phyloP scores from a whole-genome alignment of 1,139 yeast genomes.

The Scheffersomyces insectosa region DNA sequence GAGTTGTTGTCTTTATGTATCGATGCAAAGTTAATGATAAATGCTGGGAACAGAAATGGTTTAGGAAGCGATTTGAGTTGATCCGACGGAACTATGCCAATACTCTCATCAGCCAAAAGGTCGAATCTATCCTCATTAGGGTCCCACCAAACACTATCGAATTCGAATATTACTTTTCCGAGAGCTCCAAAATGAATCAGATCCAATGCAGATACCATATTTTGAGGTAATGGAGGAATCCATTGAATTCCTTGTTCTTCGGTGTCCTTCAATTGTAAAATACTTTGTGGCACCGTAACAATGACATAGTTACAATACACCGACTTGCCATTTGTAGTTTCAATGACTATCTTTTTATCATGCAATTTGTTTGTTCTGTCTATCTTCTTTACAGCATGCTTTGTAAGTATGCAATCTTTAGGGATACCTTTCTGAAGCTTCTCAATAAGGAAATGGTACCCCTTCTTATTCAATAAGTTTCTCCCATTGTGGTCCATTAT shows the following conservation, averaged over 20 bases:
- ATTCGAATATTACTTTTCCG: slow-evolving; percentile 79
- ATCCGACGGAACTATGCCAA: not conserved
- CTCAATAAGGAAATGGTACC: slow-evolving; percentile 54
- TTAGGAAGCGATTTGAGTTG: slow-evolving; percentile 16
- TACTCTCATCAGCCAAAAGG: slow-evolving; percentile 36
- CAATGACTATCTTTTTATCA: slow-evolving; percentile 13
- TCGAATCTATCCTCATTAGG: slow-evolving; percentile 50
- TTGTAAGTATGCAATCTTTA: slow-evolving; percentile 35
- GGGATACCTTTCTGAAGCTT: slow-evolving; percentile 46
- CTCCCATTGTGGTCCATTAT: slow-evolving; percentile 72
- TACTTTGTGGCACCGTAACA: slow-evolving; percentile 76
- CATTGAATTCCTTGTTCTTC: slow-evolving; percentile 52
- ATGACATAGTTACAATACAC: slow-evolving; percentile 53
- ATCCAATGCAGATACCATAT: slow-evolving; percentile 44
- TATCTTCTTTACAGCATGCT: slow-evolving; percentile 49
- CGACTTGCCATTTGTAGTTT: slow-evolving; percentile 17
- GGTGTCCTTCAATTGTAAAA: slow-evolving; percentile 44
- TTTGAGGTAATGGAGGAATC: slow-evolving; percentile 56
- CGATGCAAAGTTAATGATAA: slow-evolving; percentile 31
- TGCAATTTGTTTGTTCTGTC: slow-evolving; percentile 20
- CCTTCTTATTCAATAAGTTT: slow-evolving; percentile 63
- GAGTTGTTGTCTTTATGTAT: slow-evolving; percentile 14
- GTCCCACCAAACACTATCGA: slow-evolving; percentile 70
- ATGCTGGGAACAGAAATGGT: slow-evolving; percentile 33
- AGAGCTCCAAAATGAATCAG: slow-evolving; percentile 66